Evolutionary conservation across 441 rosid genomes (phyloP).

Genomic region (Pelargonium citronellum): DNA sequence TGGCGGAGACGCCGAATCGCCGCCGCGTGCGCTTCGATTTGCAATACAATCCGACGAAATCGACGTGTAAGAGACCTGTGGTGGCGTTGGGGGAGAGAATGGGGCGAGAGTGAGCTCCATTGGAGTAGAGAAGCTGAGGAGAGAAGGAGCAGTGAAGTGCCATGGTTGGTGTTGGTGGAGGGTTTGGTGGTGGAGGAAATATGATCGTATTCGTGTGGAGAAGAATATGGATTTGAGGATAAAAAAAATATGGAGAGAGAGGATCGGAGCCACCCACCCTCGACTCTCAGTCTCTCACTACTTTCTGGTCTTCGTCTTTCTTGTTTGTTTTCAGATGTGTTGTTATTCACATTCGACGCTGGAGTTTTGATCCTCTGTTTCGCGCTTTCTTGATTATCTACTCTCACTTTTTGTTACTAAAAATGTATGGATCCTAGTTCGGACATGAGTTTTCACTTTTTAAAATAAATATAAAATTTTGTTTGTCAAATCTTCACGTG

Average conservation of each 20-base stretch:
- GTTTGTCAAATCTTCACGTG: too few species aligned
- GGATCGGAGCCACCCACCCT: conserved; percentile 13
- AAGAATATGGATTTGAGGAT: conserved; percentile 5
- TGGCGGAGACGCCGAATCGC: conserved; percentile 38
- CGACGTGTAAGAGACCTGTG: conserved; percentile 41
- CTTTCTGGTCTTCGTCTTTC: conserved; percentile 3
- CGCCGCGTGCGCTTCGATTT: conserved; percentile 51
- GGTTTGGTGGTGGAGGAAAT: background rate
- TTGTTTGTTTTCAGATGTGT: background rate
- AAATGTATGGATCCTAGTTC: too few species aligned
- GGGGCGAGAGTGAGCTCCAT: conserved; percentile 39
- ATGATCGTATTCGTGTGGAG: background rate
- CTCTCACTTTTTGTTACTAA: too few species aligned
- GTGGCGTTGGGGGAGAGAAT: conserved; percentile 31
- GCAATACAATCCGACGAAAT: conserved; percentile 61
- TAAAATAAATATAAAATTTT: too few species aligned
- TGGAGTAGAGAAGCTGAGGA: conserved; percentile 39
- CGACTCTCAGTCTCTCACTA: conserved; percentile 11
- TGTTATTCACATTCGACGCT: background rate
- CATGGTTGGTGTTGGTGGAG: conserved; percentile 28
- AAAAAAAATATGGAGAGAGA: background rate
- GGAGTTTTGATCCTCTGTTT: background rate
- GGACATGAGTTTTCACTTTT: too few species aligned
- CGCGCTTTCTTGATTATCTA: background rate
- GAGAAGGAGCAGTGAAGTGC: conserved; percentile 50